Evolutionary conservation across 2,329 filamentous ascomycete species (phyloP).

Genomic region (Dothistroma pini): DNA sequence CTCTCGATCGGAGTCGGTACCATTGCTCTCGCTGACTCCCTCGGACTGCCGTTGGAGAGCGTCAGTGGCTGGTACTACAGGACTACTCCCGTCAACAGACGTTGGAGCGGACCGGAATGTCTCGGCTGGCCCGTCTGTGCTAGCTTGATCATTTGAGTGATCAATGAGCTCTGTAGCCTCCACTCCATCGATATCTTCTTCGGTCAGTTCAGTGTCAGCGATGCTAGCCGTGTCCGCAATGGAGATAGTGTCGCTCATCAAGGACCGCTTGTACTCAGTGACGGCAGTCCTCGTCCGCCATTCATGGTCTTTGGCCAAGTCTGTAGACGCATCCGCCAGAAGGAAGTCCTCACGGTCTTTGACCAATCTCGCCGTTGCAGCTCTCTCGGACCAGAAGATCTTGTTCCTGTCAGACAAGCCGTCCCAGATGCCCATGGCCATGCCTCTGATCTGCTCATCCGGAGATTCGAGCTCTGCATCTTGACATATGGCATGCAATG

Average conservation of each 20-base stretch:
- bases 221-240: background rate
- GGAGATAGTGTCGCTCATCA: background rate
- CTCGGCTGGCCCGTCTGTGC: background rate
- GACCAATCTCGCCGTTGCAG: constrained; percentile 1
- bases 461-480: background rate
- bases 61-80: background rate
- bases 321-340: background rate
- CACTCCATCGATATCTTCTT: background rate
- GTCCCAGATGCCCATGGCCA: constrained; percentile 3
- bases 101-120: background rate
- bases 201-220: background rate
- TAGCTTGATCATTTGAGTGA: background rate
- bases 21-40: background rate
- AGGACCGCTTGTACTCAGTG: background rate
- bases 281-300: background rate
- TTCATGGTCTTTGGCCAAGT: background rate
- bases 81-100: background rate
- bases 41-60: background rate
- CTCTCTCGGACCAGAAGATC: background rate
- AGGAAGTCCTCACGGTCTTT: background rate
- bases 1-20: background rate
- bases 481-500: constrained; percentile 1
- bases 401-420: background rate
- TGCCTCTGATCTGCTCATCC: constrained; percentile 6
- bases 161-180: background rate